These are phyloP conservation scores for Cordyceps farinosa DNA, from an alignment of 2,329 filamentous ascomycete species.

Conservation along the genomic window DNA sequence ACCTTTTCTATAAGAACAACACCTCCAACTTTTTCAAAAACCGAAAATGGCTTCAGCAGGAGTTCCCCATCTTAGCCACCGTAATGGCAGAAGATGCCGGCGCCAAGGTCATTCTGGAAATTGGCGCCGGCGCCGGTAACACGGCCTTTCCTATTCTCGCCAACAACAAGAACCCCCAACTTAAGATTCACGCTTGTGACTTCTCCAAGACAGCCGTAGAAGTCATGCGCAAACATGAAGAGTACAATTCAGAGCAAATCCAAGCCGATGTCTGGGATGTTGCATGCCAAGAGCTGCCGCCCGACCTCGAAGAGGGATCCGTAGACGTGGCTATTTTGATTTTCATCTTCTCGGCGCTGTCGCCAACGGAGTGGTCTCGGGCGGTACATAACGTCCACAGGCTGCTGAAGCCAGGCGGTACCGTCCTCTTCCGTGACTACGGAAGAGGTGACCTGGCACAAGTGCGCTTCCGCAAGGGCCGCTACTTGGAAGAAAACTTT, in stretches of 20 bases:
- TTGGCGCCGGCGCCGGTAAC: constrained; percentile 93
- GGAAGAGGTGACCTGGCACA: constrained; percentile 93
- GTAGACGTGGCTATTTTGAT: constrained; percentile 93
- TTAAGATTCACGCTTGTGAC: constrained; percentile 91
- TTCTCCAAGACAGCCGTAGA: constrained; percentile 95
- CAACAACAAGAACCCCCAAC: constrained; percentile 74
- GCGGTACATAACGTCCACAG: constrained; percentile 78
- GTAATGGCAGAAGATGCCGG: constrained; percentile 70
- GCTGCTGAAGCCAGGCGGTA: constrained; percentile 86
- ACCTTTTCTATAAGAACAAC: constrained; percentile 97
- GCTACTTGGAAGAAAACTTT: constrained; percentile 94
- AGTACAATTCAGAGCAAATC: constrained; percentile 69
- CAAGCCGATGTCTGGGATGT: constrained; percentile 95
- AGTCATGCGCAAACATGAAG: constrained; percentile 77
- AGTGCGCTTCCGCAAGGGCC: constrained; percentile 92
- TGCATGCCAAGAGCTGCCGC: constrained; percentile 68
- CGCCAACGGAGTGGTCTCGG: constrained; percentile 77
- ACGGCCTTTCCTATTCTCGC: constrained; percentile 88
- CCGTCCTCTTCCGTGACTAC: constrained; percentile 94
- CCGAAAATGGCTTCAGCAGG: constrained; percentile 92
- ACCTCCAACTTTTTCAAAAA: constrained; percentile 98
- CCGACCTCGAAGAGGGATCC: constrained; percentile 69
- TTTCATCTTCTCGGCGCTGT: constrained; percentile 93
- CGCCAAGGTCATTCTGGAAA: constrained; percentile 72
- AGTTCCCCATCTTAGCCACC: constrained; percentile 83